These are phyloP conservation scores for Talaromyces stipitatus DNA, from an alignment of 495 filamentous ascomycete genomes.

Conservation along the genomic window DNA sequence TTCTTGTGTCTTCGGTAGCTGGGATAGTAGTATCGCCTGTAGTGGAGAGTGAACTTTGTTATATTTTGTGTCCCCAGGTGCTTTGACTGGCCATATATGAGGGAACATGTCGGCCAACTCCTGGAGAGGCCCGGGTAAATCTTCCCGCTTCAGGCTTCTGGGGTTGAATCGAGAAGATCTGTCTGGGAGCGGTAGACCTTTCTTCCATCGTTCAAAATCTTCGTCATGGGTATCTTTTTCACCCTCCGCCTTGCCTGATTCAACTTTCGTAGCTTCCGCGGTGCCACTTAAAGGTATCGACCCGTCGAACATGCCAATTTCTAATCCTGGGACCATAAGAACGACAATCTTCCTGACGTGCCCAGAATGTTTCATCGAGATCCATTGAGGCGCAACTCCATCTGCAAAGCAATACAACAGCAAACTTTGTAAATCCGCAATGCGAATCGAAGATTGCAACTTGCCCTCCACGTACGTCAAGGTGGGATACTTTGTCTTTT, in stretches of 20 bases:
- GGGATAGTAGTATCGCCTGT: conserved; percentile 65
- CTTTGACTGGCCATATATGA: conserved; percentile 81
- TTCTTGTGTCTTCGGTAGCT: conserved; percentile 55
- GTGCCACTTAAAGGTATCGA: conserved; percentile 43
- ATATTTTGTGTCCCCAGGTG: conserved; percentile 75
- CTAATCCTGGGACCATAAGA: conserved; percentile 89
- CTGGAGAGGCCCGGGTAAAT: conserved; percentile 55
- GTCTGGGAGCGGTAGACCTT: conserved; percentile 33
- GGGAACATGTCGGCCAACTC: conserved; percentile 76
- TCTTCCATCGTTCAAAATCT: conserved; percentile 36
- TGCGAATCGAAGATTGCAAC: conserved; percentile 65
- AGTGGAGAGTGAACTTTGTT: conserved; percentile 78
- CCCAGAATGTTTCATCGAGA: conserved; percentile 67
- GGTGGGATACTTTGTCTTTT: conserved; percentile 69
- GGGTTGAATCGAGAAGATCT: conserved; percentile 61
- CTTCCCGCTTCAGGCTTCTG: conserved; percentile 47
- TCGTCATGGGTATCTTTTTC: conserved; percentile 15
- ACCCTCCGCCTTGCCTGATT: conserved; percentile 10
- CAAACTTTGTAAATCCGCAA: conserved; percentile 71
- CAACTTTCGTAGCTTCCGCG: conserved; percentile 11
- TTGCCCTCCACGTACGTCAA: conserved; percentile 61
- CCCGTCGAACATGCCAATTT: conserved; percentile 81
- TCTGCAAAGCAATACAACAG: conserved; percentile 88
- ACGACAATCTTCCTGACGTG: conserved; percentile 77
- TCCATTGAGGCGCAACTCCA: conserved; percentile 77